A percentile compares a stretch with the other conserved stretches of the same genome.
phyloP scores from a whole-genome alignment of 805 yeast species.

The Sungouiella blattae region DNA sequence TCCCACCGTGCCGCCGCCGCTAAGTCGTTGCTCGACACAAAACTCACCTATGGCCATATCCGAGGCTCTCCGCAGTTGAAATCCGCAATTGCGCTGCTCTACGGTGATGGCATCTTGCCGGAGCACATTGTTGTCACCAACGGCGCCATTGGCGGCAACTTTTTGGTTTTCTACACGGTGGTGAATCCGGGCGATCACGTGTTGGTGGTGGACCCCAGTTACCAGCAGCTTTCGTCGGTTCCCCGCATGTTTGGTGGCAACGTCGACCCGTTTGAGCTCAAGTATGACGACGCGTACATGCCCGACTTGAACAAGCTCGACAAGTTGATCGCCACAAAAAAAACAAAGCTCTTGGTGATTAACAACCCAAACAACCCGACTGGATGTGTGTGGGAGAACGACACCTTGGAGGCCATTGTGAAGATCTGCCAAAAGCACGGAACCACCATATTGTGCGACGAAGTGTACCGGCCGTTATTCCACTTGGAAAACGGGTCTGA shows the following conservation, averaged over 20 bases:
- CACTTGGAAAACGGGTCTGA: constrained; percentile 26
- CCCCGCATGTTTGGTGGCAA: constrained; percentile 38
- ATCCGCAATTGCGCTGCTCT: constrained; percentile 31
- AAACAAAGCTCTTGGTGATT: constrained; percentile 40
- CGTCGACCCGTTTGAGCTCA: constrained; percentile 33
- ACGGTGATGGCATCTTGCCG: constrained; percentile 20
- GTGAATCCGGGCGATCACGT: constrained; percentile 46
- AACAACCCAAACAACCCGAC: constrained; percentile 38
- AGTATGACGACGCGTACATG: constrained; percentile 28
- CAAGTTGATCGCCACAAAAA: constrained; percentile 26
- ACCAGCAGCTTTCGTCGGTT: constrained; percentile 48
- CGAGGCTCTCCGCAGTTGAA: constrained; percentile 42
- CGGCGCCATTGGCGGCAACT: constrained; percentile 58
- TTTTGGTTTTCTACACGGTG: constrained; percentile 41
- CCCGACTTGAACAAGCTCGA: constrained; percentile 35
- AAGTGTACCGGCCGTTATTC: constrained; percentile 52
- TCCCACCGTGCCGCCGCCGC: constrained; percentile 13
- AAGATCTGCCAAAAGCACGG: constrained; percentile 31
- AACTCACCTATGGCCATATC: constrained; percentile 46
- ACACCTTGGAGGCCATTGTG: constrained; percentile 30
- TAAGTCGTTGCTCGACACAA: constrained; percentile 9
- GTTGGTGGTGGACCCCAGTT: constrained; percentile 46
- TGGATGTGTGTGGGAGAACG: constrained; percentile 39
- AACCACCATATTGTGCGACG: constrained; percentile 44
- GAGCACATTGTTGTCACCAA: constrained; percentile 47